Evolutionary conservation across 306 rosid genomes (phyloP).

Genomic region (Rosa rugosa): DNA sequence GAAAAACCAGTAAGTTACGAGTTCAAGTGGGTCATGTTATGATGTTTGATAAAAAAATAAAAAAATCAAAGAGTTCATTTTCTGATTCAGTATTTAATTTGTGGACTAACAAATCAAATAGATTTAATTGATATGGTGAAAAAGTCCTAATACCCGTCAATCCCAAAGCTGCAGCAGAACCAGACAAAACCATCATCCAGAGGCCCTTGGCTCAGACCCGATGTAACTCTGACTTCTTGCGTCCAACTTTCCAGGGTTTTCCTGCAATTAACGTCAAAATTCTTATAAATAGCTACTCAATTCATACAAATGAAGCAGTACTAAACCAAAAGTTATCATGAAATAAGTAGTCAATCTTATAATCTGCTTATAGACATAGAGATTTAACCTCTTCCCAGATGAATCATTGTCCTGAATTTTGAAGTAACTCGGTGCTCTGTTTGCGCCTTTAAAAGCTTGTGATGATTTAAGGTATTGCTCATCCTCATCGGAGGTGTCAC

Average conservation of each 20-base stretch:
- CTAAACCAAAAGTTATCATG: too few species aligned
- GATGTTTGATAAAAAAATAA: too few species aligned
- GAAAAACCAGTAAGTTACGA: too few species aligned
- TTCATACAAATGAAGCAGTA: not conserved
- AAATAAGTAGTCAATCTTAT: not conserved
- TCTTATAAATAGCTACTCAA: not conserved
- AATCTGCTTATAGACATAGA: not conserved
- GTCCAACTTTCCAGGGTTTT: conserved; percentile 22
- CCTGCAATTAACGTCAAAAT: conserved; percentile 26
- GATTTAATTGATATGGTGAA: too few species aligned
- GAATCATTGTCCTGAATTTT: not conserved
- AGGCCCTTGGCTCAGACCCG: not conserved
- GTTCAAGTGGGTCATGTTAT: too few species aligned
- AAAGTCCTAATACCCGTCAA: not conserved
- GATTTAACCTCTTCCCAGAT: not conserved
- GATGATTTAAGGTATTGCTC: too few species aligned
- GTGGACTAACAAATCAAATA: too few species aligned
- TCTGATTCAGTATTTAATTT: too few species aligned
- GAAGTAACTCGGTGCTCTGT: too few species aligned
- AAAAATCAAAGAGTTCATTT: too few species aligned
- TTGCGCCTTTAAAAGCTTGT: too few species aligned
- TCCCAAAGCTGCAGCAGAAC: fast-evolving
- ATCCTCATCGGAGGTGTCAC: too few species aligned
- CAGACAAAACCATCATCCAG: not conserved
- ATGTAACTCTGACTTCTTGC: not conserved